Base-by-base conservation (phyloP, 179 eudicot species). In the Silene vulgaris region DNA sequence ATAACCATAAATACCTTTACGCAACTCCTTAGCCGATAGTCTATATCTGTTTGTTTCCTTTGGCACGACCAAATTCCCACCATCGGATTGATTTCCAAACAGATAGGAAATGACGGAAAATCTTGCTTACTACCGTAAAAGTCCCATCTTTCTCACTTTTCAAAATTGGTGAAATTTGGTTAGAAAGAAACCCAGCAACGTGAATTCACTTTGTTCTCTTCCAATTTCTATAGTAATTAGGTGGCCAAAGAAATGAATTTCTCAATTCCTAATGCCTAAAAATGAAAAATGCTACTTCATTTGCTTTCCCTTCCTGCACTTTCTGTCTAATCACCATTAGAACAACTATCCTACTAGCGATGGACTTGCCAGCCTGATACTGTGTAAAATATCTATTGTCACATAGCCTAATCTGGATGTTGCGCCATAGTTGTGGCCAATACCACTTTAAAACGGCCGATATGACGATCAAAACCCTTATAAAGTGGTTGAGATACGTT, bases 211-310 rank as follows among this genome's bases (percentile, higher is more conserved):
- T 65, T 29, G 30, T 30, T 30, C 30, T 35, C 45, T 28, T 65
- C 20, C 43, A 14, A 63, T 8, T 65, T 35, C 19, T 64, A 9
- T 23, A 7, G 9, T 66, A 32, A n/a, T 16, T 32, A 66, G 21
- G n/a, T 66, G 35, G 50, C 71, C 50, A 66, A 66, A 5, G 17
- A 66, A 35, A 17, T 35, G 48, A 68, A 37, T 32, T 67, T 35
- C 71, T 67, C 16, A 17, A 68, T 40, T 37, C 71, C 52, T 17
- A 68, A 68, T 68, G 45, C 23, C 28, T 23, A 8, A 68, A 37
- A 68, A 37, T 68, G 52, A 8, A 37, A 54, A 68, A 68, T 6
- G 1, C 12, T 5, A 16, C 8, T 32, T 17, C 63, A 40, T 35
- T 9, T 37, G 8, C 17, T 20, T 30, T 68, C 3, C 59, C 32